A percentile compares a stretch with the other conserved stretches of the same genome.
phyloP scores from a whole-genome alignment of 2,329 filamentous ascomycete species.

The Venturia oleaginea region DNA sequence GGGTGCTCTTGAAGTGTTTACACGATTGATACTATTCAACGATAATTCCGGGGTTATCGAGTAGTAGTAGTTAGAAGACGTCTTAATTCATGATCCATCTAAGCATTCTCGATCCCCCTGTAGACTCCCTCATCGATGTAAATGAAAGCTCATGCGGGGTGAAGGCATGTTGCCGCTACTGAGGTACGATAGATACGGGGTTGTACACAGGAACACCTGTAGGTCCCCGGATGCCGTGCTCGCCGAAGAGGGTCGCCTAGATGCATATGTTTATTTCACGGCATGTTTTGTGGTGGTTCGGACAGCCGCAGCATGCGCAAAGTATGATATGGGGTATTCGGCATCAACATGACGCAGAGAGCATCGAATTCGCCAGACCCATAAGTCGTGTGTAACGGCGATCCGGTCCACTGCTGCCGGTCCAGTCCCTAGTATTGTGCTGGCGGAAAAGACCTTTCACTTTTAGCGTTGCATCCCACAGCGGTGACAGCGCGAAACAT shows the following conservation, averaged over 20 bases:
- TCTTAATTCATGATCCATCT: not conserved
- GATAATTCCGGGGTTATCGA: not conserved
- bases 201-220: not conserved
- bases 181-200: not conserved
- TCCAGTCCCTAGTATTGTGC: no score
- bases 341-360: not conserved
- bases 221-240: not conserved
- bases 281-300: not conserved
- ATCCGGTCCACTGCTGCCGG: conserved; percentile 6
- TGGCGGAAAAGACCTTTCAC: no score
- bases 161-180: not conserved
- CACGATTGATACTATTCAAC: not conserved
- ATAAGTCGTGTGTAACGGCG: not conserved
- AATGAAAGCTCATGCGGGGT: not conserved
- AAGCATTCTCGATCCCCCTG: not conserved
- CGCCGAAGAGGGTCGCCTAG: not conserved
- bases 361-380: not conserved
- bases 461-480: no score
- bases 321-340: not conserved
- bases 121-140: not conserved
- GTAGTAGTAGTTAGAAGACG: not conserved
- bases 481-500: no score
- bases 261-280: no score
- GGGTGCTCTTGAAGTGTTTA: not conserved
- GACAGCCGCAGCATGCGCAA: conserved; percentile 6